Percentiles rank a stretch among this genome's conserved stretches.
phyloP scores from a whole-genome alignment of 164 flowering plant genomes.

The Tetracentron sinense region DNA sequence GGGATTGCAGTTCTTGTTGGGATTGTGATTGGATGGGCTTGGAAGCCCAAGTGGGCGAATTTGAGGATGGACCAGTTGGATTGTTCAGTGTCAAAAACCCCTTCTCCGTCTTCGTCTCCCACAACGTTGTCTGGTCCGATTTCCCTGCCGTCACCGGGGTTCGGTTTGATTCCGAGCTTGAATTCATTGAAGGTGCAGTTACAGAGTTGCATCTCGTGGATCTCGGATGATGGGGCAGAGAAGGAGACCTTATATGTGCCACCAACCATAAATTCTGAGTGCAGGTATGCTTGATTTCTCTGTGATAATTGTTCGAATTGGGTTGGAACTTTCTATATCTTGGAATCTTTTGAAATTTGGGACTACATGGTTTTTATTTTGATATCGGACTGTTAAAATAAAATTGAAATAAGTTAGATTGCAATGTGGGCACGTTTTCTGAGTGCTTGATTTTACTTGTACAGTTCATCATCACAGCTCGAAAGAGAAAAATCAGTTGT shows the following conservation, averaged over 20 bases:
- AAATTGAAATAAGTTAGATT: too few species aligned
- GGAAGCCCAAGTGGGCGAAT: slow-evolving; percentile 80
- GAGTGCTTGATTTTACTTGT: slow-evolving; percentile 17
- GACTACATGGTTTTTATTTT: too few species aligned
- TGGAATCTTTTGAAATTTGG: background rate
- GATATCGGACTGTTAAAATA: too few species aligned
- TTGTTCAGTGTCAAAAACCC: slow-evolving; percentile 7
- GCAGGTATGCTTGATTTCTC: slow-evolving; percentile 36
- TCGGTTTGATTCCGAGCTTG: slow-evolving; percentile 31
- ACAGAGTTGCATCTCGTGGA: slow-evolving; percentile 42
- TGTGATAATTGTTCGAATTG: background rate
- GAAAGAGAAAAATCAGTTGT: slow-evolving; percentile 26
- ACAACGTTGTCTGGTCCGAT: slow-evolving; percentile 2
- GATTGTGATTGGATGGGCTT: slow-evolving; percentile 75
- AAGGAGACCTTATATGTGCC: slow-evolving; percentile 18
- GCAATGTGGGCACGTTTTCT: too few species aligned
- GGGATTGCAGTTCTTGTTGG: slow-evolving; percentile 71
- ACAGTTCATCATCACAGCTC: slow-evolving; percentile 34
- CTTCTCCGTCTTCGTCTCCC: slow-evolving; percentile 9
- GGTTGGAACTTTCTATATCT: background rate
- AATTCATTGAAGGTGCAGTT: slow-evolving; percentile 45
- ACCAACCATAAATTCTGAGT: slow-evolving; percentile 19
- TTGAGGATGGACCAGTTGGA: slow-evolving; percentile 30
- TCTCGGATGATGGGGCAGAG: slow-evolving; percentile 30
- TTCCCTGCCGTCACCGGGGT: slow-evolving; percentile 11